A percentile compares a stretch with the other conserved stretches of the same genome.
Conservation (phyloP, 1,139 yeast genomes). For the Magnusiomyces tetraspermus region DNA sequence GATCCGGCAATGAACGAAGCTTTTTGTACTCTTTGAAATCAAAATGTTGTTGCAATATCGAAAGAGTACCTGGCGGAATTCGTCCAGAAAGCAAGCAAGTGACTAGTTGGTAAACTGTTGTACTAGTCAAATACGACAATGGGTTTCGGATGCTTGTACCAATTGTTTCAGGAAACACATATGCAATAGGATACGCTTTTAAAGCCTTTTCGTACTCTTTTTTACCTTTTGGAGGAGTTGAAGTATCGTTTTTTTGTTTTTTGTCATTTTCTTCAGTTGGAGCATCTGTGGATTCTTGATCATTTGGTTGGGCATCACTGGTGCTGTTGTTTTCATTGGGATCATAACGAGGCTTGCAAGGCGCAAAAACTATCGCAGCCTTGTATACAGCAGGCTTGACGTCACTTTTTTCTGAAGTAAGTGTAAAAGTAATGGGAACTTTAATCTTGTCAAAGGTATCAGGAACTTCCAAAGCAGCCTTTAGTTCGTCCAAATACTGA, state of each 20-base stretch:
- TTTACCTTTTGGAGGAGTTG: background rate
- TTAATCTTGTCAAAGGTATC: slow-evolving; percentile 28
- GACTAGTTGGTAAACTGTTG: slow-evolving; percentile 21
- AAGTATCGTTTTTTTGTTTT: background rate
- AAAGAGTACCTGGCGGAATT: slow-evolving; percentile 25
- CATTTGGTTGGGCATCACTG: background rate
- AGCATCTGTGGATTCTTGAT: background rate
- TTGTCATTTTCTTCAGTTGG: slow-evolving; percentile 2
- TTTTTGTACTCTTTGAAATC: slow-evolving; percentile 27
- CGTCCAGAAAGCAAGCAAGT: slow-evolving; percentile 23
- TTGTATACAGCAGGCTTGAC: slow-evolving; percentile 11
- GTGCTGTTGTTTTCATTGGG: background rate
- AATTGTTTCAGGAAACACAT: slow-evolving; percentile 19
- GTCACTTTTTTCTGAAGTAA: slow-evolving; percentile 6
- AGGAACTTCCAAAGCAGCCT: slow-evolving; percentile 28
- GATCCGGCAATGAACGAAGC: slow-evolving; percentile 23
- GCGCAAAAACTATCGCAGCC: slow-evolving; percentile 27
- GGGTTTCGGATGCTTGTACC: slow-evolving; percentile 16
- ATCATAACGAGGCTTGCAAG: slow-evolving; percentile 17
- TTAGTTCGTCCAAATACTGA: slow-evolving; percentile 28
- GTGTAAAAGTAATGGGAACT: slow-evolving; percentile 20
- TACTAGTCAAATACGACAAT: slow-evolving; percentile 18
- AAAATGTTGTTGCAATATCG: slow-evolving; percentile 25
- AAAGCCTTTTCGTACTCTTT: background rate
- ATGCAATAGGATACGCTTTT: slow-evolving; percentile 20